A percentile compares a stretch with the other conserved stretches of the same genome.
phyloP scores from a whole-genome alignment of 1,139 yeast species.

The Geotrichum restrictum region DNA sequence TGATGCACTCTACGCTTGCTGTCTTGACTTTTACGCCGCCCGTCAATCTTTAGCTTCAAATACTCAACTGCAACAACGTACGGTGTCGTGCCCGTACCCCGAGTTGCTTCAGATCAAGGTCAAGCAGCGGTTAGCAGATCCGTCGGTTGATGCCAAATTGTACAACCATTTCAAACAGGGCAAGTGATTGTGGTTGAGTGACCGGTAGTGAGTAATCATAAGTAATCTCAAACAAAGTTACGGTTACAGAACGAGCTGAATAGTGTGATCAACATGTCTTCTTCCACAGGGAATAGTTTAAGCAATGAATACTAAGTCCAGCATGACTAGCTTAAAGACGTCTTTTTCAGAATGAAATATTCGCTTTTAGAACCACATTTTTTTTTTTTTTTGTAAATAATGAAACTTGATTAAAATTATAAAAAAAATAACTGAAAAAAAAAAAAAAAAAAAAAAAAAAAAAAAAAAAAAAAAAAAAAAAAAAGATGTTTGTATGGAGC shows the following conservation, averaged over 20 bases:
- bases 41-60: too few relatives aligned
- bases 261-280: too few relatives aligned
- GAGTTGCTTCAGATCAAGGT: conserved; percentile 52
- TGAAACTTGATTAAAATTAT: too few relatives aligned
- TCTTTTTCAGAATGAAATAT: too few relatives aligned
- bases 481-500: conserved; percentile 29
- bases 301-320: too few relatives aligned
- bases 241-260: too few relatives aligned
- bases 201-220: neutral
- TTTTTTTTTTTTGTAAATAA: too few relatives aligned
- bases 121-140: conserved; percentile 45
- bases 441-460: neutral
- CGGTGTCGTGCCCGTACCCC: conserved; percentile 65
- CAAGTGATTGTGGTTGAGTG: neutral
- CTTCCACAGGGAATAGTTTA: too few relatives aligned
- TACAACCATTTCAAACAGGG: conserved; percentile 1
- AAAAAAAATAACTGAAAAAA: neutral
- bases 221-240: too few relatives aligned
- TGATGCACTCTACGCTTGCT: conserved; percentile 60
- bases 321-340: too few relatives aligned
- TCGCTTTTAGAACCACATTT: too few relatives aligned
- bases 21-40: conserved; percentile 52
- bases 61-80: conserved; percentile 34
- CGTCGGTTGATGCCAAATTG: conserved; percentile 31
- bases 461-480: conserved; percentile 4